Evolutionary conservation across 768 basidiomycete genomes (phyloP).

Genomic region (Amanita subjunquillea): DNA sequence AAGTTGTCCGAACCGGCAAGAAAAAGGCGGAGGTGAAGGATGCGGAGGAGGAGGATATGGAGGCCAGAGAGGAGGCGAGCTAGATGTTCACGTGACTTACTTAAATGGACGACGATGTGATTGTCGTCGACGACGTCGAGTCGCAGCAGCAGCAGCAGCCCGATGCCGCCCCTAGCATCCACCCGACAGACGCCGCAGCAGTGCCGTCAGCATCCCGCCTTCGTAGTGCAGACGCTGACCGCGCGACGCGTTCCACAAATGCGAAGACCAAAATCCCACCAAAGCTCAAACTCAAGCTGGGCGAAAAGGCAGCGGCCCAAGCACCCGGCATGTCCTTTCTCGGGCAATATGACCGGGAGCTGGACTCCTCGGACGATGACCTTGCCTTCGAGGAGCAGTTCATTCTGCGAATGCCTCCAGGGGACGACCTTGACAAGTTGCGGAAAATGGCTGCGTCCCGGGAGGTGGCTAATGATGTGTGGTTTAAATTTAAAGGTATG

Average conservation of each 20-base stretch:
- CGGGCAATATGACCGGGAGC: slow-evolving; percentile 86
- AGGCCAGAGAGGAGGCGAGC: slow-evolving; percentile 4
- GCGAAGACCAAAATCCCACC: slow-evolving; percentile 45
- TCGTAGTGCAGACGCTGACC: slow-evolving; percentile 31
- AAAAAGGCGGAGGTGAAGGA: slow-evolving; percentile 6
- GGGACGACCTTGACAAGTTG: slow-evolving; percentile 70
- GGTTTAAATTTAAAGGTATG: slow-evolving; percentile 97
- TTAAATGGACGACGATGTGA: slow-evolving; percentile 50
- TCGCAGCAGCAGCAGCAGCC: slow-evolving; percentile 24
- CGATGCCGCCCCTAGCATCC: slow-evolving; percentile 7
- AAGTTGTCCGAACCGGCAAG: slow-evolving; percentile 5
- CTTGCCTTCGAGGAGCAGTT: slow-evolving; percentile 97
- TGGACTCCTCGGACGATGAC: slow-evolving; percentile 94
- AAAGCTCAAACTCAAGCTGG: slow-evolving; percentile 82
- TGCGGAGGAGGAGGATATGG: neutral
- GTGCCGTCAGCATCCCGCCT: slow-evolving; percentile 17
- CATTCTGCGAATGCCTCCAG: slow-evolving; percentile 79
- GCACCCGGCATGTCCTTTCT: slow-evolving; percentile 83
- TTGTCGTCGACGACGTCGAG: slow-evolving; percentile 52
- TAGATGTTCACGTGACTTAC: neutral
- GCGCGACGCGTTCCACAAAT: slow-evolving; percentile 47
- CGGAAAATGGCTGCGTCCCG: slow-evolving; percentile 74
- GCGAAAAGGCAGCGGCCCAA: slow-evolving; percentile 72
- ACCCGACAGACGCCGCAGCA: slow-evolving; percentile 7
- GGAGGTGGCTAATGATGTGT: slow-evolving; percentile 75